Evolutionary conservation across 192 early-diverging fungal species (phyloP), one percentile per base, ranked within the genome.

Genomic region (Entomortierella chlamydospora): DNA sequence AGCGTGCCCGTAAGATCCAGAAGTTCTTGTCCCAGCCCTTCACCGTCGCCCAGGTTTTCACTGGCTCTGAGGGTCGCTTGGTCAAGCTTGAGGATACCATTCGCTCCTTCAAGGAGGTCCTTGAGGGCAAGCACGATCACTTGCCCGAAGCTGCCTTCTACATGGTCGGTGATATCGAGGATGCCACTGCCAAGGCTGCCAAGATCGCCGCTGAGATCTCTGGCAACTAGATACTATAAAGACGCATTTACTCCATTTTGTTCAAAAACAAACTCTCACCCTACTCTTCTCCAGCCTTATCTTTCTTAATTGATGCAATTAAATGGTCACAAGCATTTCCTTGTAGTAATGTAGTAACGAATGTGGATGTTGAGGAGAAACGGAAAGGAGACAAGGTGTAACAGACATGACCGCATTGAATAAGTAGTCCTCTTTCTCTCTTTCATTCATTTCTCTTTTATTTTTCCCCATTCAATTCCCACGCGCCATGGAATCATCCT

Each of bases 1-100:
- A 97, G 90, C 95, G 97, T 89, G 97, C 97, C 61, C 95, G 97
- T 94, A 98, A 98, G 92, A 97, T 98, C 86, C 96, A 97, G 92
- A 90, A 93, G 84, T 98, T 98, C 92, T 96, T 98, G 96, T 94
- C 93, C 73, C 97, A 98, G 90, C 97, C 97, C 53, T 98, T 98
- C 91, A 91, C 93, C 57, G 95, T 97, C 60, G 97, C 97, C 84
- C 92, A 96, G 68, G 92, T 98, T 65, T 98, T 98, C 90, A 98
- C 95, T 87, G 96, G 96, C 88, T 97, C 91, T 85, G 95, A 95
- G 87, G 96, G 95, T 90, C 93, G 94, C 87, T 93, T 95, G 76
- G 95, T 98, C 70, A 83, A 87, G 41, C 83, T 91, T 55, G 87
- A 94, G 87, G 97, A 98, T 82, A 98, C 97, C 73, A 93, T 98